phyloP scores from a whole-genome alignment of 768 basidiomycete species.

The Mycena rosella region DNA sequence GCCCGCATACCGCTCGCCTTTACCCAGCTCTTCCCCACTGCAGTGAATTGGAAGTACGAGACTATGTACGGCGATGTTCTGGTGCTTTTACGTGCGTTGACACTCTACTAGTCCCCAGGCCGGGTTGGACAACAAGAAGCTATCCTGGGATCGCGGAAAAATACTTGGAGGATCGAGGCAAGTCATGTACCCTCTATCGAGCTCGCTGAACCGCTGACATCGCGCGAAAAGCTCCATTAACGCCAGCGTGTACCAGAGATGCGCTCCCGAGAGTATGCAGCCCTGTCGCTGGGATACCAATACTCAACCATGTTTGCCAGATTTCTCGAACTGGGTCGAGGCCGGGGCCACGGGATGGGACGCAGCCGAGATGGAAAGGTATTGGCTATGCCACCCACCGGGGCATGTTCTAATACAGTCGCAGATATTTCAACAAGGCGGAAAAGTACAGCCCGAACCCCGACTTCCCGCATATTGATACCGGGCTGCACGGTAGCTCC shows the following conservation, averaged over 20 bases:
- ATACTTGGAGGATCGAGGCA: conserved; percentile 32
- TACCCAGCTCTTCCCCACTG: conserved; percentile 26
- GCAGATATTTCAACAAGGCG: conserved; percentile 35
- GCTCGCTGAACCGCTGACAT: too few relatives aligned
- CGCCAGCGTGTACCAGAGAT: conserved; percentile 35
- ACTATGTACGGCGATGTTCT: conserved; percentile 23
- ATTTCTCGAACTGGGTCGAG: conserved; percentile 38
- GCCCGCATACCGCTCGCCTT: conserved; percentile 35
- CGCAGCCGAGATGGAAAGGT: conserved; percentile 27
- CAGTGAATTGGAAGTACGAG: conserved; percentile 35
- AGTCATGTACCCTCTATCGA: not conserved
- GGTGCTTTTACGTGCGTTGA: not conserved
- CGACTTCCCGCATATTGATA: conserved; percentile 21
- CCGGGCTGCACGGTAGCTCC: conserved; percentile 20
- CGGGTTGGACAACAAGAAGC: conserved; percentile 1
- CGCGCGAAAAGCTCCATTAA: conserved; percentile 35
- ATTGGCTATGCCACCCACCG: too few relatives aligned
- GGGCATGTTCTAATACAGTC: not conserved
- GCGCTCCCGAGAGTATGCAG: conserved; percentile 33
- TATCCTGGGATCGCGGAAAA: conserved; percentile 27
- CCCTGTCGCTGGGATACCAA: too few relatives aligned
- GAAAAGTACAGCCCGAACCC: conserved; percentile 30
- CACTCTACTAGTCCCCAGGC: conserved; percentile 11
- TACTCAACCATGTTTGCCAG: not conserved
- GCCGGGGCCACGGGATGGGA: conserved; percentile 39